These are phyloP conservation scores for Alternaria brassicae DNA, from an alignment of 2,329 filamentous ascomycete genomes.

Conservation along the genomic window DNA sequence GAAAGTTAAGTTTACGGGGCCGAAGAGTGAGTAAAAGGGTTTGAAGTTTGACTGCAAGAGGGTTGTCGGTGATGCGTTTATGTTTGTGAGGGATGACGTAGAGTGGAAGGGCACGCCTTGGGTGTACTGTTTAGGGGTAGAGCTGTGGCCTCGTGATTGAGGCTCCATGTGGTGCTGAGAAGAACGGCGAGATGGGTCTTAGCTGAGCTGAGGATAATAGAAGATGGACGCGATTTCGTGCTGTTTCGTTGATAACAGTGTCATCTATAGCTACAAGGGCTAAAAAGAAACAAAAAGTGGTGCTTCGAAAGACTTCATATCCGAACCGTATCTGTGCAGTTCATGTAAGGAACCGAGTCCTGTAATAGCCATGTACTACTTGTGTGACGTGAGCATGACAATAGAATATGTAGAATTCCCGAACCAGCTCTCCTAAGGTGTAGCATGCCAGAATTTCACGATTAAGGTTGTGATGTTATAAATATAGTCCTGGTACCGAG, in stretches of 20 bases:
- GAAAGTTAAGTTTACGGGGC: background rate
- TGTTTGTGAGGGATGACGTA: background rate
- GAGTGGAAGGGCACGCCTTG: background rate
- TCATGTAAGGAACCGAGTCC: background rate
- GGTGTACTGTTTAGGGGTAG: background rate
- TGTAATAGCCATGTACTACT: background rate
- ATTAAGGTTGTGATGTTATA: too few species aligned
- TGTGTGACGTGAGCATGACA: background rate
- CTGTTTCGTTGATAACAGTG: background rate
- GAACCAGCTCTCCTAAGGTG: too few species aligned
- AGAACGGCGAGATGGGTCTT: background rate
- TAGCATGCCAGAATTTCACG: too few species aligned
- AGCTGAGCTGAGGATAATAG: background rate
- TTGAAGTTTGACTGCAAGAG: background rate
- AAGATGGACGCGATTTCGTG: background rate
- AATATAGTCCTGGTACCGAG: too few species aligned
- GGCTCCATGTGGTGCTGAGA: background rate
- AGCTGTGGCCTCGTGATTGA: background rate
- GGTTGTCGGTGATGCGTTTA: background rate
- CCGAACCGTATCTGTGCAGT: background rate
- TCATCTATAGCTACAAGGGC: background rate
- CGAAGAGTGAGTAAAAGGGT: background rate
- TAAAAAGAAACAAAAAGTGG: background rate
- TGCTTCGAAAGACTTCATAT: background rate
- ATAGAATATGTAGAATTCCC: background rate